A percentile compares a stretch with the other conserved stretches of the same genome.
phyloP scores from a whole-genome alignment of 306 rosid species.

The Benincasa hispida region DNA sequence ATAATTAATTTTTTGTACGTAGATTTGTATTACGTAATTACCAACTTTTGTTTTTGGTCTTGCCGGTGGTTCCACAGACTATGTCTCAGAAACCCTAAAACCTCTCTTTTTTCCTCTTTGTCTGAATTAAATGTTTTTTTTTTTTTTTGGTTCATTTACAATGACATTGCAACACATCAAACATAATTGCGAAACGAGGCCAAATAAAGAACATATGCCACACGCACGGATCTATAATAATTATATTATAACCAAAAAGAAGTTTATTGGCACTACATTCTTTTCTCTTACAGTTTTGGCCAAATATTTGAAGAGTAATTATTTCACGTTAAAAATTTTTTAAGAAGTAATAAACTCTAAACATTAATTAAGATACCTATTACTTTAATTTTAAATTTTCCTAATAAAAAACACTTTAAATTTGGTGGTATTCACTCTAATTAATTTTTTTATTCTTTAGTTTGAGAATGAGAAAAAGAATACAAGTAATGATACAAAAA shows the following conservation, averaged over 20 bases:
- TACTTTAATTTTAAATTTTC: too few species aligned
- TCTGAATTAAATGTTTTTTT: background rate
- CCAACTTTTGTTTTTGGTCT: slow-evolving; percentile 18
- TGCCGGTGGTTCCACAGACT: slow-evolving; percentile 41
- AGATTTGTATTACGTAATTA: slow-evolving; percentile 44
- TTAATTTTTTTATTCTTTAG: too few species aligned
- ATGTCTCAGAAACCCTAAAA: background rate
- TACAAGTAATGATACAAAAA: too few species aligned
- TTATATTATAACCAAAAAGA: background rate
- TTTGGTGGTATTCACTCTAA: too few species aligned
- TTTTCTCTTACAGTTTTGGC: background rate
- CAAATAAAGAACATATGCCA: background rate
- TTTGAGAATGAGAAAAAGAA: too few species aligned
- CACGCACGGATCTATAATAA: background rate
- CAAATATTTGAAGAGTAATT: too few species aligned
- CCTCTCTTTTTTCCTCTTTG: slow-evolving; percentile 2
- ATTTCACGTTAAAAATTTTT: too few species aligned
- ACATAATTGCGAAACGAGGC: background rate
- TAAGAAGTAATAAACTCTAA: too few species aligned
- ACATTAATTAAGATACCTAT: too few species aligned
- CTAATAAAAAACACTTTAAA: too few species aligned
- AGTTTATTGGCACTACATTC: background rate
- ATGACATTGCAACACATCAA: background rate
- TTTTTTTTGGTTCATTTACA: background rate
- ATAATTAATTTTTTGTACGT: too few species aligned